Conservation (phyloP, 2,329 filamentous ascomycete species). For the Aureobasidium uvarum region DNA sequence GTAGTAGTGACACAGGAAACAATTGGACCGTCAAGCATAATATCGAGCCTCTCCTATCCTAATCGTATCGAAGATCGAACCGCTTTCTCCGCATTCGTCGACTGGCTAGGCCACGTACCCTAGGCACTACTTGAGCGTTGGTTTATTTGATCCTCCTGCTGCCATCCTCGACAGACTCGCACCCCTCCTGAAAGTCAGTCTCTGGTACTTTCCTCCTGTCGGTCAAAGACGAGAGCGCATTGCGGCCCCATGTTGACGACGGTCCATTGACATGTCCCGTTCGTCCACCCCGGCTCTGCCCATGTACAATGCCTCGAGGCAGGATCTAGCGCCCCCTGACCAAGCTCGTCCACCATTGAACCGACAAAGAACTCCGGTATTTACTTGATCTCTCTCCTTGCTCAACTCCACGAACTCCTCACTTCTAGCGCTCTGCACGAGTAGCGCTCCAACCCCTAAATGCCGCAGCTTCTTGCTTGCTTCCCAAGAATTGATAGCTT, state of each 20-base stretch:
- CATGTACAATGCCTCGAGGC: constrained; percentile 50
- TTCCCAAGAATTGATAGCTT: not conserved
- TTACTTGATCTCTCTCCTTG: not conserved
- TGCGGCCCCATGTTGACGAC: constrained; percentile 20
- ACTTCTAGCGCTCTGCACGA: not conserved
- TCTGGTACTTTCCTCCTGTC: constrained; percentile 27
- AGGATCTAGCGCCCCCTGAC: constrained; percentile 12
- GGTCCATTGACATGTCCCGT: constrained; percentile 55
- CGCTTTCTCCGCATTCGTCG: constrained; percentile 18
- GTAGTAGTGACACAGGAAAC: not conserved
- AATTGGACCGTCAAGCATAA: not conserved
- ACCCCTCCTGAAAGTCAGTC: not conserved
- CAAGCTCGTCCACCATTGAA: not conserved
- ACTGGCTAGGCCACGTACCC: constrained; percentile 19
- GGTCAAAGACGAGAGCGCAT: constrained; percentile 19
- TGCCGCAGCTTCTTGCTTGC: not conserved
- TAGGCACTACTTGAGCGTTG: constrained; percentile 12
- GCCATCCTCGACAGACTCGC: not conserved
- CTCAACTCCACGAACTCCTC: not conserved
- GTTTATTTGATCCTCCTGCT: not conserved
- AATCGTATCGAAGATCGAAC: not conserved
- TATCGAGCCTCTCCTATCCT: not conserved
- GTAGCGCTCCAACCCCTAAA: not conserved
- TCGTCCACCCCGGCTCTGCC: constrained; percentile 59
- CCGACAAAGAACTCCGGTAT: constrained; percentile 17